Evolutionary conservation across 208 protist species (phyloP), one percentile per base, ranked within the genome.

Genomic region (Borovskyia barvae): DNA sequence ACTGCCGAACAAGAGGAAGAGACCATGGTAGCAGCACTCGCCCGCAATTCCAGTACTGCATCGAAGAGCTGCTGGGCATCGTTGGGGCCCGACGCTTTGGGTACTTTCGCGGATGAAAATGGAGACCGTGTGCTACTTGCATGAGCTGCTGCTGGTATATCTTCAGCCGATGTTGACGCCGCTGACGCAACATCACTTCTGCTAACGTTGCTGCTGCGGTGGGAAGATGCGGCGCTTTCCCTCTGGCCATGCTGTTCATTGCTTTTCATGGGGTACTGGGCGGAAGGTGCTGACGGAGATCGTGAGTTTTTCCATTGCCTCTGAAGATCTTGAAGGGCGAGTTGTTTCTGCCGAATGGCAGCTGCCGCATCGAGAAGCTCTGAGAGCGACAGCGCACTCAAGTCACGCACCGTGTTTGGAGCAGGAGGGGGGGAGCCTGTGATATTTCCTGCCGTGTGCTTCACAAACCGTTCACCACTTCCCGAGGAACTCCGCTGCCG

Each of bases 301-400:
- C 8, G 30, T 25, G 12, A 32, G 11, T 6, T 15, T 36, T 1
- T 19, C 62, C 53, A 58, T 22, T 68, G 49, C 22, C 66, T 46
- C 22, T 82, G 71, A 46, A 76, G 32, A 55, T 82, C 77, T 62
- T 90, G 74, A 15, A 88, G 63, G 7, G 76, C 60, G 9, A 82
- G 49, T 36, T 87, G 83, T 32, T 71, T 68, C 40, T 75, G 63
- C 19, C 77, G 73, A 36, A 93, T 80, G 9, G 72, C 60, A 11
- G 82, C 82, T 14, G 86, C 86, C 20, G 74, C 77, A 24, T 89
- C 80, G 41, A 93, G 86, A 35, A 93, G 61, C 64, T 88, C 73
- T 11, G 80, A 75, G 15, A 93, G 55, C 8, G 86, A 88, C 37
- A 89, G 60, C 0, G 68, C 48, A 39, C 77, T 80, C 35, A 85